These are phyloP conservation scores for Colletotrichum truncatum DNA, from an alignment of 2,329 filamentous ascomycete genomes.

Conservation along the genomic window DNA sequence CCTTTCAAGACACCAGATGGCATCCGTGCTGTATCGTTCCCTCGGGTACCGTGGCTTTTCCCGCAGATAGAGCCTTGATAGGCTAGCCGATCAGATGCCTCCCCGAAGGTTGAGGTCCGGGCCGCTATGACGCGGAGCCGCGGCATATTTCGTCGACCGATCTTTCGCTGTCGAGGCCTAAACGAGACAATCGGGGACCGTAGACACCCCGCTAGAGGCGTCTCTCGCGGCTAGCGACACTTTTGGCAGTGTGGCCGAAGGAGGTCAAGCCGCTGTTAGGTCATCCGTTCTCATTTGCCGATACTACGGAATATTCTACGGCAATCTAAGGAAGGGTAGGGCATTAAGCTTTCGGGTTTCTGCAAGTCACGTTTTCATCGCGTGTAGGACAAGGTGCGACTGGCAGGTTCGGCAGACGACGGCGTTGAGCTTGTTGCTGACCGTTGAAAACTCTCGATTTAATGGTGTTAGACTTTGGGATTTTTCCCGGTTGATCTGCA, in stretches of 20 bases:
- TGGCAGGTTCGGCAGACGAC: neutral
- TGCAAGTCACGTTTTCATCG: neutral
- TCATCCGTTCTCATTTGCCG: neutral
- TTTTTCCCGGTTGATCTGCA: too few relatives aligned
- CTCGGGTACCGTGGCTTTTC: neutral
- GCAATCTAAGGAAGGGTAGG: too few relatives aligned
- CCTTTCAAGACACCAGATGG: slow-evolving; percentile 2
- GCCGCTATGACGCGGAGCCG: neutral
- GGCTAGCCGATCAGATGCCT: neutral
- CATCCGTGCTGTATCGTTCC: slow-evolving; percentile 12
- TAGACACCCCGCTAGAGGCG: neutral
- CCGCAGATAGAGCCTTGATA: neutral
- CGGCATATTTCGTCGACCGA: neutral
- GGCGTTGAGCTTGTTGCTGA: neutral
- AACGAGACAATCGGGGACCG: neutral
- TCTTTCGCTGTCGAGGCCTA: neutral
- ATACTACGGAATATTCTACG: too few relatives aligned
- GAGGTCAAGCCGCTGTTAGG: neutral
- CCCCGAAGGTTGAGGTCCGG: neutral
- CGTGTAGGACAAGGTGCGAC: neutral
- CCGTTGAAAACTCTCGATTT: neutral
- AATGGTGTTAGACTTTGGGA: too few relatives aligned
- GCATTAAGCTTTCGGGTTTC: slow-evolving; percentile 2
- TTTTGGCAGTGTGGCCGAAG: slow-evolving; percentile 19
- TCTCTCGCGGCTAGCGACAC: neutral